Conservation (phyloP, 2,329 filamentous ascomycete species). For the Xylaria sp. region DNA sequence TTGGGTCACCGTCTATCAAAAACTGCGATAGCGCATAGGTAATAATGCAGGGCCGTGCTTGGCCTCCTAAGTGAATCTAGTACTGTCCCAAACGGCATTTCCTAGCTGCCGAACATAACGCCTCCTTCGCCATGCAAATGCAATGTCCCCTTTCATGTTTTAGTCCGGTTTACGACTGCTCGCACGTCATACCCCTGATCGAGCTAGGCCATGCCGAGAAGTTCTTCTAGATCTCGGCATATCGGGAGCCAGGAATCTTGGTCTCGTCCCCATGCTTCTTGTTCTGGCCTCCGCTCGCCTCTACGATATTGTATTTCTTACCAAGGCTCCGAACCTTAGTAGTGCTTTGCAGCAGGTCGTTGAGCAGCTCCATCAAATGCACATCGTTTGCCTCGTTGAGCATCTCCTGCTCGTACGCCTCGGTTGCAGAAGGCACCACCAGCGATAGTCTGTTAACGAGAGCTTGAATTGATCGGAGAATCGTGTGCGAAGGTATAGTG, state of each 20-base stretch:
- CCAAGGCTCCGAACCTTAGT: constrained; percentile 75
- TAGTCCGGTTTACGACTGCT: neutral
- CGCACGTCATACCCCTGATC: too few relatives aligned
- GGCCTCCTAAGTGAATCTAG: constrained; percentile 20
- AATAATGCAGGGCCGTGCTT: constrained; percentile 10
- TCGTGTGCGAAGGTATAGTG: constrained; percentile 64
- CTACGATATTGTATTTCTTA: constrained; percentile 71
- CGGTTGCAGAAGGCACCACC: constrained; percentile 72
- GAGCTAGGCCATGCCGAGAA: neutral
- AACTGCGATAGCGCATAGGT: neutral
- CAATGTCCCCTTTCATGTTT: constrained; percentile 23
- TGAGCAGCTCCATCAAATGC: constrained; percentile 75
- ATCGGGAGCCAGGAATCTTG: constrained; percentile 21
- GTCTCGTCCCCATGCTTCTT: constrained; percentile 31
- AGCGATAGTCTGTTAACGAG: constrained; percentile 84
- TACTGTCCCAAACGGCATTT: constrained; percentile 19
- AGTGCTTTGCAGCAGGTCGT: constrained; percentile 74
- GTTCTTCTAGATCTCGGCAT: constrained; percentile 35
- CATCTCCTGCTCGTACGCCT: constrained; percentile 71
- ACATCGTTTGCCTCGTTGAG: constrained; percentile 85
- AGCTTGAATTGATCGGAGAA: constrained; percentile 87
- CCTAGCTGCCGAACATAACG: constrained; percentile 33
- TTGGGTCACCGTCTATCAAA: constrained; percentile 3
- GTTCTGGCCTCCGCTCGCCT: constrained; percentile 45
- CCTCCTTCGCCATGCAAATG: constrained; percentile 44